Conservation (phyloP, 257 asterid genomes). For the Solanum pinnatisectum region DNA sequence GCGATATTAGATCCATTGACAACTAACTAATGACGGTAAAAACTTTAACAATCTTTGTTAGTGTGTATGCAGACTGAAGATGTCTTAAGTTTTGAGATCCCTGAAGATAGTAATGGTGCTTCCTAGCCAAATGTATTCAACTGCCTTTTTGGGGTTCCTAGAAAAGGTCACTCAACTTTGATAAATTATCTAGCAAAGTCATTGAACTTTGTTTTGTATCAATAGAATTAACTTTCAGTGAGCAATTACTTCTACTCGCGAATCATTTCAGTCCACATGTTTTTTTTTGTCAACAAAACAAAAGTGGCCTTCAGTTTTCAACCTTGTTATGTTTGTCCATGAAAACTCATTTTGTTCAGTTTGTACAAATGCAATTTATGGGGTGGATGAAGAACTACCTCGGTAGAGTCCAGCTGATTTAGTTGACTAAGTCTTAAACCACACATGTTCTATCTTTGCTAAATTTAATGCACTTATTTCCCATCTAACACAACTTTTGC, state of each 20-base stretch:
- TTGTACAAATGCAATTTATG: background rate
- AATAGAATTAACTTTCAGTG: background rate
- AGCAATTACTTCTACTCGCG: background rate
- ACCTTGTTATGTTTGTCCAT: background rate
- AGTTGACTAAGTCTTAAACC: background rate
- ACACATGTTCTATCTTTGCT: background rate
- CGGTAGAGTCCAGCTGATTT: background rate
- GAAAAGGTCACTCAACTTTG: background rate
- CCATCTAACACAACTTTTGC: background rate
- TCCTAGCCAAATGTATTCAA: background rate
- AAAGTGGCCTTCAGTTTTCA: background rate
- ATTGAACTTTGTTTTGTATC: too few species aligned
- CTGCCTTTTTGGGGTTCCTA: background rate
- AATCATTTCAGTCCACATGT: slow-evolving; percentile 4
- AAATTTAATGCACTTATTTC: background rate
- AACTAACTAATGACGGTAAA: too few species aligned
- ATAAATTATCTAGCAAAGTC: background rate
- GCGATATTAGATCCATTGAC: background rate
- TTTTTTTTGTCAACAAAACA: background rate
- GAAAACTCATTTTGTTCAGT: background rate
- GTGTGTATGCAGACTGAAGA: background rate
- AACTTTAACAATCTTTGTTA: too few species aligned
- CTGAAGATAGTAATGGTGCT: background rate
- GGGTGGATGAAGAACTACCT: background rate
- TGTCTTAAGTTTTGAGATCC: background rate